Base-by-base conservation (phyloP, 2,329 filamentous ascomycete species). In the Cladobotryum protrusum region DNA sequence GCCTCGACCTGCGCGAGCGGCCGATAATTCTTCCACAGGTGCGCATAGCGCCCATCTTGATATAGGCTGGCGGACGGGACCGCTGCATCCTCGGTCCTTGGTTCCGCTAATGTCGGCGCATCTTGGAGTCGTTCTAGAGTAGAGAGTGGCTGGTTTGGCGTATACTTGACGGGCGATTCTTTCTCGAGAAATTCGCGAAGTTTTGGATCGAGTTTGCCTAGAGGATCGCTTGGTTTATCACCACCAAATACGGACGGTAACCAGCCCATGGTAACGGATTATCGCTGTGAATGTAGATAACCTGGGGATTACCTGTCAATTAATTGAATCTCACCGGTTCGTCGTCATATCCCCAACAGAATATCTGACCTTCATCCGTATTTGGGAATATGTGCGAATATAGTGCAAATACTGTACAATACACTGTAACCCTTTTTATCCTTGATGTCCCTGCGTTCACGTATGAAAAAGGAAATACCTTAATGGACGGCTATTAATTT, bases 1-100 rank as follows among this genome's bases (percentile, higher is more conserved):
- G 79, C 76, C 61, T 92, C 85, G 53, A 95, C 72, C 50, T 86
- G 75, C 34, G 74, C 65, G 47, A 87, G 82, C 8, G 92, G 85
- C 52, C 79, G 79, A 75, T 99, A 99, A 52, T 81, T 89, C 70
- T 90, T 92, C 93, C 93, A 99, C 32, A 99, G 75, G 65, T 97
- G 81, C 49, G 91, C 89, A 69, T 83, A 83, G 41, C 79, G 75
- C n/a, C 79, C 79, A 61, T 83, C 79, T 49, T 73, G 77, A 63
- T 74, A 83, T 19, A 80, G 67, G 57, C 76, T 80, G 56, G 75
- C 71, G 1, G 62, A 59, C 1, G 79, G 79, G 5, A 80, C 73
- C 3, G 41, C 29, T 3, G 65, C 53, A 29, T 53, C 43, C 4
- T 57, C 53, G 11, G 47, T 17, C 19, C 53, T 49, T 20, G 56